Base-by-base conservation (phyloP, 768 basidiomycete genomes). In the Saitozyma sp. region DNA sequence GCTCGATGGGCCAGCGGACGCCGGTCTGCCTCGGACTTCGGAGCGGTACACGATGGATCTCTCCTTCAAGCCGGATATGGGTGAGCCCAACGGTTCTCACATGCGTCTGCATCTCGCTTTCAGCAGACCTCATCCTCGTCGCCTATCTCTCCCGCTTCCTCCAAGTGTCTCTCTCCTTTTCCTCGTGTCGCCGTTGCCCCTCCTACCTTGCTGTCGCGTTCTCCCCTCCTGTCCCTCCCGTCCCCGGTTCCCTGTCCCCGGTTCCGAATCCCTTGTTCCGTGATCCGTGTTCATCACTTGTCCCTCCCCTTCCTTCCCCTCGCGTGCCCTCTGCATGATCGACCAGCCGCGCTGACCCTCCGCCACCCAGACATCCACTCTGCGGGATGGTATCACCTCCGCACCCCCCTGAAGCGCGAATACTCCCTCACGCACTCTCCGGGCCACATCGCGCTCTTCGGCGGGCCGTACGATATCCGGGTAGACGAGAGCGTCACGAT, bases 321-420 rank as follows among this genome's bases (percentile, higher is more conserved):
- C 29, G 2, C 29, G 2, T 29, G 29, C 29, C 29, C 29, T 29
- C 29, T 29, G 29, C 29, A 29, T 29, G 29, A 5, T 29, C 29
- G 29, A 29, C 29, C 29, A 5, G 29, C 29, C 29, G 29, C 29
- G 29, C 29, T 29, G 29, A 29, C 29, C 29, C 29, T 2, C 2
- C 29, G 29, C 29, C 29, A 2, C 5, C 29, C 29, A 29, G 29
- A 29, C 29, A 29, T 29, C 29, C 29, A 60, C 38, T 39, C 16
- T 29, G 19, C 37, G 9, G 64, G 67, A 3, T 71, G 69, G 69
- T 71, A 71, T 42, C 50, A 53, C 45, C 41, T 71, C 11, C 56
- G 69, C n/a, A 68, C 67, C 2, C 69, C 69, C 0, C 54, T 57
- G 38, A 61, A 56, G 16, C 41, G 49, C 43, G 51, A 50, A 19